A percentile compares a stretch with the other conserved stretches of the same genome.
These are phyloP conservation scores for Telfairia occidentalis DNA, from an alignment of 331 rosid genomes.

Conservation along the genomic window DNA sequence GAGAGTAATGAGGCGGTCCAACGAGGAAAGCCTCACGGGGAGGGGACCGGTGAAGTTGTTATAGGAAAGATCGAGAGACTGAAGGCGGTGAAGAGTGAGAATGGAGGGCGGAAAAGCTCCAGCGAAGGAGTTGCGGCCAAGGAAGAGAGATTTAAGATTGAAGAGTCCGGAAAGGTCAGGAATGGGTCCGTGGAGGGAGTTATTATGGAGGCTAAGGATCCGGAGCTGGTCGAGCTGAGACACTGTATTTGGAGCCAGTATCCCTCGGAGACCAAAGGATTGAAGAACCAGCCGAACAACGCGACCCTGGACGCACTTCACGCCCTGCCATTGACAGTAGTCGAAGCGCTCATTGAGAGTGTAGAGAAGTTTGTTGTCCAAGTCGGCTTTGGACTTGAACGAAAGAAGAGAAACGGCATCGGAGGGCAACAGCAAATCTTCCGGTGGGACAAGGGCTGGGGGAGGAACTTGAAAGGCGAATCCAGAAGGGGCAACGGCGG, in stretches of 20 bases:
- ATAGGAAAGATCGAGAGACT: slow-evolving; percentile 38
- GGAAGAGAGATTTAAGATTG: slow-evolving; percentile 60
- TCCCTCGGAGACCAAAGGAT: slow-evolving; percentile 40
- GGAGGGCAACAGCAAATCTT: slow-evolving; percentile 18
- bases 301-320: slow-evolving; percentile 66
- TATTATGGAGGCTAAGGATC: slow-evolving; percentile 55
- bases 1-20: slow-evolving; percentile 46
- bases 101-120: slow-evolving; percentile 62
- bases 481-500: background rate
- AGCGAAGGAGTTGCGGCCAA: slow-evolving; percentile 46
- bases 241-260: slow-evolving; percentile 38
- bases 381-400: slow-evolving; percentile 68
- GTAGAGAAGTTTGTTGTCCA: slow-evolving; percentile 52
- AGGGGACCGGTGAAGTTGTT: slow-evolving; percentile 51
- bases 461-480: background rate
- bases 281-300: slow-evolving; percentile 50
- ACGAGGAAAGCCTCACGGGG: slow-evolving; percentile 27
- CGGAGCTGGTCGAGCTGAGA: slow-evolving; percentile 74
- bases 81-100: slow-evolving; percentile 44
- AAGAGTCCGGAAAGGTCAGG: slow-evolving; percentile 60
- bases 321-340: slow-evolving; percentile 85
- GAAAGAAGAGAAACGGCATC: slow-evolving; percentile 64
- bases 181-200: slow-evolving; percentile 67
- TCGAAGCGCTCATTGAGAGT: slow-evolving; percentile 49
- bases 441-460: slow-evolving; percentile 4